A percentile compares a stretch with the other conserved stretches of the same genome.
These are phyloP conservation scores for Agaricus sinodeliciosus DNA, from an alignment of 768 basidiomycete species.

Conservation along the genomic window DNA sequence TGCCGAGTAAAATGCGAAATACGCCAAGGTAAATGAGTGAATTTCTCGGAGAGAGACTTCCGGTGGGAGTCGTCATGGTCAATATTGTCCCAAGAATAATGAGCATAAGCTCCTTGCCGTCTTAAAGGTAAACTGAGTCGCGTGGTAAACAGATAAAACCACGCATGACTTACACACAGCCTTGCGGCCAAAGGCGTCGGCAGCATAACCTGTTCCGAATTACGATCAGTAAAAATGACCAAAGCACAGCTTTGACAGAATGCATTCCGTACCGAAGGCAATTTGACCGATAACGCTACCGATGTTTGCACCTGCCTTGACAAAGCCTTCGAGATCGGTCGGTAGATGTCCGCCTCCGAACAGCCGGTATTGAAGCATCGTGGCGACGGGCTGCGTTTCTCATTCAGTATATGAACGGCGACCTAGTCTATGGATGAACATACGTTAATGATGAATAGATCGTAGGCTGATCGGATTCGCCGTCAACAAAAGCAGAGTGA, in stretches of 20 bases:
- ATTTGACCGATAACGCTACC: constrained; percentile 70
- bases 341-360: constrained; percentile 49
- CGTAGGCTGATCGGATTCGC: constrained; percentile 42
- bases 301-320: constrained; percentile 65
- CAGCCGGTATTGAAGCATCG: constrained; percentile 61
- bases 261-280: constrained; percentile 37
- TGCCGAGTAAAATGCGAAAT: constrained; percentile 67
- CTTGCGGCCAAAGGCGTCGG: constrained; percentile 64
- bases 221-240: not conserved
- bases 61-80: constrained; percentile 59
- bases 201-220: constrained; percentile 44
- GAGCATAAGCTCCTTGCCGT: constrained; percentile 75
- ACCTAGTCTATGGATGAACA: not conserved
- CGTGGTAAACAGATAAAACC: not conserved
- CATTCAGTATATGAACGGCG: not conserved
- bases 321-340: constrained; percentile 46
- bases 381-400: constrained; percentile 46
- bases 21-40: constrained; percentile 57
- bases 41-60: constrained; percentile 41
- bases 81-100: constrained; percentile 76
- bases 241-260: not conserved
- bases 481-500: not conserved
- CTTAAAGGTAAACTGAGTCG: constrained; percentile 21
- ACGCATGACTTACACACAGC: constrained; percentile 42
- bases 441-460: constrained; percentile 43